Base-by-base conservation (phyloP, 208 protist species). In the Leishmania tropica region DNA sequence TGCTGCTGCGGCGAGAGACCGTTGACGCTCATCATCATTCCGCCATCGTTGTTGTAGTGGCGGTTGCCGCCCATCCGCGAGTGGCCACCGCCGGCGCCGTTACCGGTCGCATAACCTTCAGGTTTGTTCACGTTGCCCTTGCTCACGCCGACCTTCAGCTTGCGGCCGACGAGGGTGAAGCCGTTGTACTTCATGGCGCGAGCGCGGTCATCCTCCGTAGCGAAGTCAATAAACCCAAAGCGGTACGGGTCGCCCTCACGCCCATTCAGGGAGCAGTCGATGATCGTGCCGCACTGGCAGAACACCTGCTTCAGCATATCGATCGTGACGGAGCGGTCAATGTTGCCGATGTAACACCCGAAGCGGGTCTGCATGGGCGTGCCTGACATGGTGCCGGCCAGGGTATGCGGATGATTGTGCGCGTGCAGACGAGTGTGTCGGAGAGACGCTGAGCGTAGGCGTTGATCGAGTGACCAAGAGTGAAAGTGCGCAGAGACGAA, bases 191-290 rank as follows among this genome's bases (percentile, higher is more conserved):
- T 95, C 85, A 97, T 85, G 28, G 94, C 94, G 28, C 90, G 85
- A 17, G 86, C 83, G 31, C 94, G 91, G 70, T 94, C 94, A 45
- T 96, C 93, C 79, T 95, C 92, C 31, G 89, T 88, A 65, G 88
- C 87, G 75, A 97, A 97, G 85, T 97, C 94, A 68, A 97, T 96
- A 79, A 97, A 97, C 4, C 94, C 94, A 81, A 94, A 97, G 70
- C 94, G 92, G 77, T 95, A 96, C 17, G 92, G 93, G 78, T 96
- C 92, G 31, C 87, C 90, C 65, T 94, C 90, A 6, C 88, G 81
- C 19, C 93, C 93, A 81, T 97, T 97, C n/a, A 97, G 89, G 6
- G 91, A 96, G 86, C 87, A 92, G 83, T 97, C 93, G 58, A 97
- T 75, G 78, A 97, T 96, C 37, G 88, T 91, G 24, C 94, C 94